Conservation (phyloP, 441 rosid species). For the Corymbia citriodora region DNA sequence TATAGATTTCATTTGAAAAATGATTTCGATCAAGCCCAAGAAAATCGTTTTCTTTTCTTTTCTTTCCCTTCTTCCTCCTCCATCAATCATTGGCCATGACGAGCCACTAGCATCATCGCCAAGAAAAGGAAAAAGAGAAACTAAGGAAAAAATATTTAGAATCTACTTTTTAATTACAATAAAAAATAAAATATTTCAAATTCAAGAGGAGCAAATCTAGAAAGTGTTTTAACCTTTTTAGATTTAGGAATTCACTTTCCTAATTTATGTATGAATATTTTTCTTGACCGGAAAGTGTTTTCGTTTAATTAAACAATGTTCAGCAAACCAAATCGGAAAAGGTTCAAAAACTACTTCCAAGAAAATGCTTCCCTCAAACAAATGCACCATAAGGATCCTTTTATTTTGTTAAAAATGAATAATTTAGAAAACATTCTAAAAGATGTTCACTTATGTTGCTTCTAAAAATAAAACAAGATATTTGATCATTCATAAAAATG, state of each 20-base stretch:
- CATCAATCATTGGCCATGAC: fast-evolving
- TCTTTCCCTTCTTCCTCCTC: background rate
- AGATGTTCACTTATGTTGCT: too few species aligned
- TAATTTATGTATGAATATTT: background rate
- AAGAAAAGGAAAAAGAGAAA: too few species aligned
- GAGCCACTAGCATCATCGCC: fast-evolving
- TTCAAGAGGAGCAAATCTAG: too few species aligned
- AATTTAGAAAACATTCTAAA: too few species aligned
- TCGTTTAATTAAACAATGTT: background rate
- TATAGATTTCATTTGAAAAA: too few species aligned
- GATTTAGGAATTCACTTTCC: background rate
- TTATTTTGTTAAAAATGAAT: too few species aligned
- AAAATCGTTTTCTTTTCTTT: fast-evolving
- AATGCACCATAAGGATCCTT: background rate
- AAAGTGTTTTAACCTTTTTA: too few species aligned
- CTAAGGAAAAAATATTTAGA: too few species aligned
- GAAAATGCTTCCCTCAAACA: background rate
- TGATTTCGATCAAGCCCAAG: background rate
- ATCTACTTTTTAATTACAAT: too few species aligned
- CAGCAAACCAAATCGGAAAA: background rate
- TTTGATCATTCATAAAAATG: too few species aligned
- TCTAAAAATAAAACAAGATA: too few species aligned
- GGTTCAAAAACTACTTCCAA: background rate
- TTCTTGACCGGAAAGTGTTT: background rate
- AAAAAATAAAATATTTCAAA: too few species aligned